Evolutionary conservation across 2,329 filamentous ascomycete genomes (phyloP), one percentile per base, ranked within the genome.

Genomic region (Colletotrichum eleusines): DNA sequence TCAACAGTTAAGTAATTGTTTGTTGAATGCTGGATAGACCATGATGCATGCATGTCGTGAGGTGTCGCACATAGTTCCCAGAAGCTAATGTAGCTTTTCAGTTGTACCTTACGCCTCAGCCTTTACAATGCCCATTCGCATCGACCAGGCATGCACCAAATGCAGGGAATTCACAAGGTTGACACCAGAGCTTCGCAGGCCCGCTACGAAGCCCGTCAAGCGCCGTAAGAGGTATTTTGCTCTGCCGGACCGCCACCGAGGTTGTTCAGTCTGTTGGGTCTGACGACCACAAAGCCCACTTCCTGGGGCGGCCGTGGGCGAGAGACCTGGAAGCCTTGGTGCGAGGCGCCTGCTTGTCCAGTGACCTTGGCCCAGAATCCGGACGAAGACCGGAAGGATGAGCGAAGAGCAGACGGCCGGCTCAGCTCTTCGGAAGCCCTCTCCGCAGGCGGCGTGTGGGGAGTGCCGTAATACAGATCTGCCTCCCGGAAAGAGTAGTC

Each of bases 401-500:
- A n/a, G 11, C 53, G 61, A 0, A 31, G 58, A 8, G 58, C 64
- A 20, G 42, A 23, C 14, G 68, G 57, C 7, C 44, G 35, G 16
- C 53, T 64, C 8, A 50, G 50, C 5, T 71, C 68, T 23, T 68
- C 68, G 5, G 64, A 63, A 11, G 68, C 64, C 38, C 64, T 38
- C 16, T 44, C 40, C 9, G 16, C 33, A 14, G 44, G 53, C 28
- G 14, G 35, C n/a, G 60, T 60, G 14, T 46, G 58, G 14, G 71
- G 63, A 7, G 40, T 54, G 23, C 63, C 55, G 54, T 81, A 81
- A 55, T 79, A 81, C 12, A 80, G 71, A 55, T 81, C 80, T 0
- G 77, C 76, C 63, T 81, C 80, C 14, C 80, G 76, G 26, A 81
- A 78, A 0, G 80, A 80, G 50, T 81, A 81, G 62, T 81, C 80